phyloP scores from a whole-genome alignment of 257 asterid genomes.

The Sherardia arvensis region DNA sequence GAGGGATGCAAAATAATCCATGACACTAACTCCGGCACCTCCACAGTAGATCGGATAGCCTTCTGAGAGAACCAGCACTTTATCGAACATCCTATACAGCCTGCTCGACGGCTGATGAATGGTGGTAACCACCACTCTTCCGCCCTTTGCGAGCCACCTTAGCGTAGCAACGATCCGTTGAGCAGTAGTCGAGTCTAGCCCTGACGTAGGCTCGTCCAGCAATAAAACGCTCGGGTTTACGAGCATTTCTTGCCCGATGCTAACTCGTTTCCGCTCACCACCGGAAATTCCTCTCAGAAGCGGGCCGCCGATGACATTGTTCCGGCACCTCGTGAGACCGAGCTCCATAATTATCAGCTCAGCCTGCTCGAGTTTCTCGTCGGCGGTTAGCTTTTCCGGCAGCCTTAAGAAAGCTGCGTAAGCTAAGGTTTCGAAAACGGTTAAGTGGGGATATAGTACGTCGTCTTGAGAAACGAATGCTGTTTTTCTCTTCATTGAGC shows the following conservation, averaged over 20 bases:
- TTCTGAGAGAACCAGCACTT: constrained; percentile 58
- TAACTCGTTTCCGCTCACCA: constrained; percentile 78
- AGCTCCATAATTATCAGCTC: constrained; percentile 48
- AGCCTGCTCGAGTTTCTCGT: constrained; percentile 52
- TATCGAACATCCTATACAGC: constrained; percentile 69
- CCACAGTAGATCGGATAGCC: constrained; percentile 67
- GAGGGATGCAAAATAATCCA: constrained; percentile 58
- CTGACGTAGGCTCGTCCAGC: constrained; percentile 89
- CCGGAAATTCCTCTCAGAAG: constrained; percentile 68
- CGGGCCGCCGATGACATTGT: constrained; percentile 52
- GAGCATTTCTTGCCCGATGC: constrained; percentile 82
- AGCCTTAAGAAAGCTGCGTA: constrained; percentile 62
- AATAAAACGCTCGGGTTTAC: constrained; percentile 70
- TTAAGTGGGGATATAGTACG: constrained; percentile 66
- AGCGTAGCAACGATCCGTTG: constrained; percentile 49
- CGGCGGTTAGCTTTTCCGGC: constrained; percentile 34
- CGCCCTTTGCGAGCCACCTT: constrained; percentile 51
- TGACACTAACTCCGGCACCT: constrained; percentile 18
- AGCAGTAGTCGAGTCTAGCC: constrained; percentile 85
- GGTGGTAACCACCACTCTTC: constrained; percentile 65
- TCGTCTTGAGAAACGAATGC: constrained; percentile 89
- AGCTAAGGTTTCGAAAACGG: constrained; percentile 65
- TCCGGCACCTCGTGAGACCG: constrained; percentile 56
- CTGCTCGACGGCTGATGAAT: constrained; percentile 91
- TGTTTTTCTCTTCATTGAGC: constrained; percentile 38